Evolutionary conservation across 202 grass and related monocot species (phyloP).

Genomic region (Carex arenaria): DNA sequence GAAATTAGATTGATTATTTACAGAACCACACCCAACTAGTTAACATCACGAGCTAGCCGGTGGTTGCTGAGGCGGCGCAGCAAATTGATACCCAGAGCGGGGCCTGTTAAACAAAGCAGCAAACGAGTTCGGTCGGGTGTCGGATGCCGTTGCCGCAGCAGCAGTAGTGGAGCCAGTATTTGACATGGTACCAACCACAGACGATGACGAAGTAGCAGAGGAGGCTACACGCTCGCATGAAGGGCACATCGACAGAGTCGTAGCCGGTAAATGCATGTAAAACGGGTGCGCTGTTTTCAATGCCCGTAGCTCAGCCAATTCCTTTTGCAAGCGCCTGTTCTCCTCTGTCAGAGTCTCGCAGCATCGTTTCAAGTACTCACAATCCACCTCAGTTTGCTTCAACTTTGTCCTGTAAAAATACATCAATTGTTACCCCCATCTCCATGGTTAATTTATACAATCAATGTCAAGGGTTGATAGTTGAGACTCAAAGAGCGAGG

Average conservation of each 20-base stretch:
- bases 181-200: background rate
- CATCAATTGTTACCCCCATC: background rate
- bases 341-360: slow-evolving; percentile 98
- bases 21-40: background rate
- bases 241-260: slow-evolving; percentile 91
- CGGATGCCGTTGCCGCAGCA: background rate
- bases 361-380: slow-evolving; percentile 98
- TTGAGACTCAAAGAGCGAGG: background rate
- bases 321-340: slow-evolving; percentile 96
- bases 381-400: slow-evolving; percentile 99
- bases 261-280: slow-evolving; percentile 91
- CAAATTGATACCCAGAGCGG: slow-evolving; percentile 10
- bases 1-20: slow-evolving; percentile 18
- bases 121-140: slow-evolving; percentile 64
- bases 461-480: background rate
- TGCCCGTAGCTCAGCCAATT: slow-evolving; percentile 78
- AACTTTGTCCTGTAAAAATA: slow-evolving; percentile 77
- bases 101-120: slow-evolving; percentile 66
- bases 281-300: slow-evolving; percentile 70
- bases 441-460: background rate
- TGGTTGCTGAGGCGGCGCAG: slow-evolving; percentile 27
- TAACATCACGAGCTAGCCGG: slow-evolving; percentile 48
- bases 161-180: background rate
- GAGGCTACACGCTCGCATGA: slow-evolving; percentile 83
- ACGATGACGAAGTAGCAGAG: slow-evolving; percentile 13